A percentile compares a stretch with the other conserved stretches of the same genome.
phyloP scores from a whole-genome alignment of 768 basidiomycete genomes.

The Lentinula edodes region DNA sequence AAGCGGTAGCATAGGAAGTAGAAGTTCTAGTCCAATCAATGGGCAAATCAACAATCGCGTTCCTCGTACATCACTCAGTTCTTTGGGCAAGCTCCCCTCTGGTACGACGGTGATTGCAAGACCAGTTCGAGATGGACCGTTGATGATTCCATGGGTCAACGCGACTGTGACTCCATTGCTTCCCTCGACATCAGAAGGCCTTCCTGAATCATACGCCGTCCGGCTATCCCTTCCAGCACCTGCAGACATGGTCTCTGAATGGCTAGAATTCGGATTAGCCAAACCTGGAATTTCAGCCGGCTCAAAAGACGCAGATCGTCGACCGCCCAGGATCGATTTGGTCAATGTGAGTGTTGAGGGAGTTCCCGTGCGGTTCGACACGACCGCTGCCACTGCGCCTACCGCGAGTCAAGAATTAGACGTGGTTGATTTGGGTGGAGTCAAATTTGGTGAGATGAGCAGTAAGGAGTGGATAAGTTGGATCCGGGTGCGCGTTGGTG shows the following conservation, averaged over 20 bases:
- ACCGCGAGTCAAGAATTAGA: constrained; percentile 28
- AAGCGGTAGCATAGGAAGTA: constrained; percentile 17
- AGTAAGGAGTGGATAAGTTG: constrained; percentile 36
- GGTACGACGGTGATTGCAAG: constrained; percentile 15
- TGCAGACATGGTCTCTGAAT: constrained; percentile 54
- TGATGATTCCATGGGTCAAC: constrained; percentile 56
- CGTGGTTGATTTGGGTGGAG: neutral
- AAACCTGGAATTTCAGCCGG: constrained; percentile 21
- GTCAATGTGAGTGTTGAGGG: constrained; percentile 60
- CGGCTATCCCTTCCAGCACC: constrained; percentile 52
- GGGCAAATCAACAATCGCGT: constrained; percentile 14
- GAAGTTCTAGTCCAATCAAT: constrained; percentile 3
- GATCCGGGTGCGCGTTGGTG: constrained; percentile 51
- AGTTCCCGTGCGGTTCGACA: constrained; percentile 57
- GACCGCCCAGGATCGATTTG: constrained; percentile 45
- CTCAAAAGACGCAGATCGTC: constrained; percentile 7
- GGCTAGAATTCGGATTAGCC: constrained; percentile 73
- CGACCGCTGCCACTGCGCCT: constrained; percentile 33
- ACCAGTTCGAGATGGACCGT: constrained; percentile 45
- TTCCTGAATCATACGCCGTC: constrained; percentile 53
- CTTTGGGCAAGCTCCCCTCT: constrained; percentile 15
- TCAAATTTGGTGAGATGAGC: constrained; percentile 43
- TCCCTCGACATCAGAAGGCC: constrained; percentile 11
- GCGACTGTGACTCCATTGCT: constrained; percentile 49
- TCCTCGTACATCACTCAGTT: constrained; percentile 18